A percentile compares a stretch with the other conserved stretches of the same genome.
These are phyloP conservation scores for Tieghemostelium lacteum DNA, from an alignment of 78 protist genomes.

Conservation along the genomic window DNA sequence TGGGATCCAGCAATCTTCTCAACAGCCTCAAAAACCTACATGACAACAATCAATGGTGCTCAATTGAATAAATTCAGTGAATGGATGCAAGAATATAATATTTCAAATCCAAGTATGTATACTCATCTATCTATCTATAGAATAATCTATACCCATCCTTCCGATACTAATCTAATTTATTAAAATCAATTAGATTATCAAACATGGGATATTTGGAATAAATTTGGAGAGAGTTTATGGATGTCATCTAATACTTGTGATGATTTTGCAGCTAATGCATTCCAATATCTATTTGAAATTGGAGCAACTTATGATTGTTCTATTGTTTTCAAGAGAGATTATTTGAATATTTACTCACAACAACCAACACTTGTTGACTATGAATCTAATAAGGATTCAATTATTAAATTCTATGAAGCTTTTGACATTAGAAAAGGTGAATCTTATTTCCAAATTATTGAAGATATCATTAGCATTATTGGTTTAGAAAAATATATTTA, in stretches of 20 bases:
- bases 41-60: constrained; percentile 61
- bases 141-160: too few species aligned
- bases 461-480: constrained; percentile 14
- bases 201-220: constrained; percentile 74
- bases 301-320: constrained; percentile 33
- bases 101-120: constrained; percentile 55
- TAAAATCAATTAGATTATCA: constrained; percentile 26
- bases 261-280: constrained; percentile 41
- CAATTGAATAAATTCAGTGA: constrained; percentile 12
- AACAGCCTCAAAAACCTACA: constrained; percentile 36
- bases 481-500: constrained; percentile 48
- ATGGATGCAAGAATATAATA: constrained; percentile 47
- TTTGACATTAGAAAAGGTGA: not conserved
- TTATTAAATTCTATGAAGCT: constrained; percentile 17
- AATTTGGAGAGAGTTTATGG: constrained; percentile 18
- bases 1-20: constrained; percentile 31
- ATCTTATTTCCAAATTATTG: constrained; percentile 18
- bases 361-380: constrained; percentile 49
- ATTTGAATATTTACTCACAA: constrained; percentile 40
- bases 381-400: constrained; percentile 4
- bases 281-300: not conserved
- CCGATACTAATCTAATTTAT: too few species aligned
- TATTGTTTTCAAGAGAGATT: constrained; percentile 61
- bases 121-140: too few species aligned
- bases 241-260: constrained; percentile 63